phyloP scores from a whole-genome alignment of 768 basidiomycete species.

The Boletellus ananas region DNA sequence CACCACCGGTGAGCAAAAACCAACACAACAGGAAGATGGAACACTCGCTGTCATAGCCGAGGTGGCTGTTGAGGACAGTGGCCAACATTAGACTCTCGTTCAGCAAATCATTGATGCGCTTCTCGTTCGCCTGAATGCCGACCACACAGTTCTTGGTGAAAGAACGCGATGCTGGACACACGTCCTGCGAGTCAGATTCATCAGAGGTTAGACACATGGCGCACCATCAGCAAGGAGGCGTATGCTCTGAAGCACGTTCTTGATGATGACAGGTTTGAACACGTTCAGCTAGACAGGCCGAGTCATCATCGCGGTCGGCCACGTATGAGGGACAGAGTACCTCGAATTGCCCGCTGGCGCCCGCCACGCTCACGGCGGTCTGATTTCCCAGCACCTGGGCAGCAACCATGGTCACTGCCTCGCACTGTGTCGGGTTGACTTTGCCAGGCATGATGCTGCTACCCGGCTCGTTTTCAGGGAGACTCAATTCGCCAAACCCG shows the following conservation, averaged over 20 bases:
- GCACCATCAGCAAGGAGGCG: conserved; percentile 87
- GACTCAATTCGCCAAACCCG: conserved; percentile 88
- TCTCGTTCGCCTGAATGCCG: conserved; percentile 95
- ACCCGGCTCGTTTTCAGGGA: conserved; percentile 98
- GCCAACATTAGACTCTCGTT: conserved; percentile 98
- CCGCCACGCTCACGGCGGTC: conserved; percentile 86
- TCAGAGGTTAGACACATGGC: conserved; percentile 17
- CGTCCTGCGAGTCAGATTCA: conserved; percentile 5
- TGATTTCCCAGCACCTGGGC: conserved; percentile 99
- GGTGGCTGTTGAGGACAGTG: conserved; percentile 91
- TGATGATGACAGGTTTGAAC: conserved; percentile 98
- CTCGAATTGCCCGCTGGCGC: conserved; percentile 96
- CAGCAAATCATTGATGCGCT: conserved; percentile 80
- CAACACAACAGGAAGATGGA: background rate
- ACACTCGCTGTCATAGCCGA: conserved; percentile 93
- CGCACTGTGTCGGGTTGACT: conserved; percentile 99
- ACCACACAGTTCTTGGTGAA: conserved; percentile 97
- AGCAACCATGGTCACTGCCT: conserved; percentile 97
- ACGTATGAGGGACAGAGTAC: conserved; percentile 37
- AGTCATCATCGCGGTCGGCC: conserved; percentile 7
- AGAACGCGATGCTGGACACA: conserved; percentile 66
- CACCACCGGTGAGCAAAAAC: conserved; percentile 9
- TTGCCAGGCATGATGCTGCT: conserved; percentile 99
- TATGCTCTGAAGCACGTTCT: conserved; percentile 95
- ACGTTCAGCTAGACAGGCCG: conserved; percentile 75